Percentiles rank a stretch among this genome's conserved stretches.
Evolutionary conservation across 768 basidiomycete species (phyloP).

Genomic region (Kwoniella pini): DNA sequence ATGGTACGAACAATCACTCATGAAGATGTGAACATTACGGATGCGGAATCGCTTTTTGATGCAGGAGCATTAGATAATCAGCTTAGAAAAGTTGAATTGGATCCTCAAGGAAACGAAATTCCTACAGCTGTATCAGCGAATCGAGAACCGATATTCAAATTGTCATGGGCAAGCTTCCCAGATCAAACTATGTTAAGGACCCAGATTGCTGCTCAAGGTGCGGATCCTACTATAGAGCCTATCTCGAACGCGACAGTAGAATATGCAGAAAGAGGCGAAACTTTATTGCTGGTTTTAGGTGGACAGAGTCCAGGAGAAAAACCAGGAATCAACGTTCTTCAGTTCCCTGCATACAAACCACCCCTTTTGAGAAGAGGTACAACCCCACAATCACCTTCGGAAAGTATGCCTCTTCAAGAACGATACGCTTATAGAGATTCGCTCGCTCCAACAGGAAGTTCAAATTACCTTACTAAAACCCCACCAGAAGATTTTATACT

Average conservation of each 20-base stretch:
- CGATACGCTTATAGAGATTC: conserved; percentile 69
- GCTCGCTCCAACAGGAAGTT: conserved; percentile 55
- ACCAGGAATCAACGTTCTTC: conserved; percentile 68
- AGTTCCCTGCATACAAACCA: conserved; percentile 60
- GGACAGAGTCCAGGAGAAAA: conserved; percentile 63
- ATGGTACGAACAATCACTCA: conserved; percentile 67
- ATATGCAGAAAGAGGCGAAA: conserved; percentile 65
- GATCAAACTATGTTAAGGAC: conserved; percentile 56
- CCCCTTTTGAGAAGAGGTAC: conserved; percentile 32
- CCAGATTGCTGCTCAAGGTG: conserved; percentile 53
- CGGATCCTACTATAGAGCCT: conserved; percentile 40
- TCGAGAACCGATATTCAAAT: conserved; percentile 80
- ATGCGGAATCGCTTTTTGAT: conserved; percentile 56
- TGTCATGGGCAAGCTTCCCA: conserved; percentile 78
- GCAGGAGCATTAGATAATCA: conserved; percentile 52
- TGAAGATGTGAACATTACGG: conserved; percentile 57
- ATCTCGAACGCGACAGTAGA: conserved; percentile 49
- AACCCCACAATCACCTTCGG: conserved; percentile 39
- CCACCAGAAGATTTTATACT: conserved; percentile 76
- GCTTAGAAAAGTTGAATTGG: conserved; percentile 23
- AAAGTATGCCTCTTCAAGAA: conserved; percentile 56
- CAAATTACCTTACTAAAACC: conserved; percentile 64
- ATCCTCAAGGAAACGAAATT: conserved; percentile 27
- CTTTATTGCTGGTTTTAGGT: conserved; percentile 74
- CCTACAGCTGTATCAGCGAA: conserved; percentile 38